A percentile compares a stretch with the other conserved stretches of the same genome.
These are phyloP conservation scores for Kodamaea hsintzibuensis DNA, from an alignment of 805 yeast genomes.

Conservation along the genomic window DNA sequence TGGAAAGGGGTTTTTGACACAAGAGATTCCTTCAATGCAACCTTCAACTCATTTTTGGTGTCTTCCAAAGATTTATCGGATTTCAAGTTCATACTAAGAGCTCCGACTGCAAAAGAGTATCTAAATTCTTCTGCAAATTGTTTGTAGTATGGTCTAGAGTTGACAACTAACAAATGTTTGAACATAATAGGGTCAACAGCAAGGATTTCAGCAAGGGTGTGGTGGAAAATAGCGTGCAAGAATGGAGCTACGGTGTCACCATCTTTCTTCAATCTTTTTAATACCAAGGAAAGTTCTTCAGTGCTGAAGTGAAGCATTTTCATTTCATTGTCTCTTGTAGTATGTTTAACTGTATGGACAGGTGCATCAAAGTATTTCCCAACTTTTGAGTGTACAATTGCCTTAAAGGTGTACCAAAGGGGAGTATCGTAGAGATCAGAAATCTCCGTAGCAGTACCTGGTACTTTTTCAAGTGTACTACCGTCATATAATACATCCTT, in stretches of 20 bases:
- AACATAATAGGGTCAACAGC: neutral
- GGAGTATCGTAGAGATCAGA: neutral
- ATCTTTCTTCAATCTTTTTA: neutral
- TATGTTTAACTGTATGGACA: neutral
- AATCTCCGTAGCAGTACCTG: neutral
- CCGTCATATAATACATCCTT: neutral
- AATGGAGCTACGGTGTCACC: constrained; percentile 2
- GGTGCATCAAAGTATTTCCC: neutral
- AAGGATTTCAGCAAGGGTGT: neutral
- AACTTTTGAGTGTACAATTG: neutral
- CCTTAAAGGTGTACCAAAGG: neutral
- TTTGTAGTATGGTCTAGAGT: neutral
- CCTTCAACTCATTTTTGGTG: neutral
- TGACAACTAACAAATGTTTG: constrained; percentile 1
- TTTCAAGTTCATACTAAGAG: neutral
- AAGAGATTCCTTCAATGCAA: neutral
- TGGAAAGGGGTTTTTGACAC: neutral
- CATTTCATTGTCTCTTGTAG: neutral
- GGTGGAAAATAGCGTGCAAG: constrained; percentile 4
- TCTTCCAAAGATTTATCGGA: neutral
- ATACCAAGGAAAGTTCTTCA: neutral
- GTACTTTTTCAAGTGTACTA: neutral
- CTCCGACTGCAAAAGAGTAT: constrained; percentile 6
- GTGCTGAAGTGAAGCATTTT: neutral
- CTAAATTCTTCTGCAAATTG: neutral